Conservation (phyloP, 2,329 filamentous ascomycete species). For the Alternaria ethzedia region DNA sequence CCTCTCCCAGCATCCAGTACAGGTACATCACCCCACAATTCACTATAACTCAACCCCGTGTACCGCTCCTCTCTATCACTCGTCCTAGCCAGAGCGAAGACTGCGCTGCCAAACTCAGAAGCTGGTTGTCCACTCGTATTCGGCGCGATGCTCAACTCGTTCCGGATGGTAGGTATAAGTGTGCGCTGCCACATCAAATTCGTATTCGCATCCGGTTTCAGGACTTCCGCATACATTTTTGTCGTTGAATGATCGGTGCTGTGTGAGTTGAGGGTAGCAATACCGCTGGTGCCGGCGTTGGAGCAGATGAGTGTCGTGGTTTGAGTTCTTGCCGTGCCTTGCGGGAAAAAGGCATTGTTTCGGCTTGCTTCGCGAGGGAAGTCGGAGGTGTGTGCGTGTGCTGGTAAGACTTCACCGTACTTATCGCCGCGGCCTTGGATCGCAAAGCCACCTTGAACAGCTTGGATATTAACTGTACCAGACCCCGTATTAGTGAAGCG, state of each 20-base stretch:
- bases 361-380: neutral
- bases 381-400: neutral
- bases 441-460: constrained; percentile 38
- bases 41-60: constrained; percentile 16
- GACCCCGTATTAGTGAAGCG: constrained; percentile 16
- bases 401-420: constrained; percentile 27
- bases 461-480: neutral
- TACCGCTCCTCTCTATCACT: constrained; percentile 17
- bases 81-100: constrained; percentile 33
- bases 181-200: constrained; percentile 45
- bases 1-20: neutral
- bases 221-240: constrained; percentile 9
- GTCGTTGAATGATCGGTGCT: neutral
- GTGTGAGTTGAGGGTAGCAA: constrained; percentile 12
- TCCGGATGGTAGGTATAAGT: constrained; percentile 34
- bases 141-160: neutral
- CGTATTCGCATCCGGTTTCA: constrained; percentile 46
- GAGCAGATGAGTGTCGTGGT: constrained; percentile 31
- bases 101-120: constrained; percentile 22
- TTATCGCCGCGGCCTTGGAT: constrained; percentile 34
- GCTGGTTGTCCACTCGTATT: too few species aligned
- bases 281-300: constrained; percentile 37
- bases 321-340: constrained; percentile 24
- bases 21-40: constrained; percentile 34
- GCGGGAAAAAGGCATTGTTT: constrained; percentile 2